Conservation (phyloP, 2,329 filamentous ascomycete genomes). For the Exophiala sp. region DNA sequence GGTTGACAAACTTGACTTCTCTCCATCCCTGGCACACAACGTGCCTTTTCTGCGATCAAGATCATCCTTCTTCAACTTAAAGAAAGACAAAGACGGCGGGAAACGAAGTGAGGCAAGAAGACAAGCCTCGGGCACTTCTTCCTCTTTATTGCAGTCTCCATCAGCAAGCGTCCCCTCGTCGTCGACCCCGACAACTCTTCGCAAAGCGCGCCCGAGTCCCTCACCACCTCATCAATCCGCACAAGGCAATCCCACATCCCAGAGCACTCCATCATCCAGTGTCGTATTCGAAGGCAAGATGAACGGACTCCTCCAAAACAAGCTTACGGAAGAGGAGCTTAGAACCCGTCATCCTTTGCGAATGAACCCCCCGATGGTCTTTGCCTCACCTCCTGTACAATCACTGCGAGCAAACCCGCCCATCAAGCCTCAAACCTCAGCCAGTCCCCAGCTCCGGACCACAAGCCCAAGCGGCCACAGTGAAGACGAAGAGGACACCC, state of each 20-base stretch:
- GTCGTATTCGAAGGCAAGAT: conserved; percentile 17
- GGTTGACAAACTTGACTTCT: conserved; percentile 25
- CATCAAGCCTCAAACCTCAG: background rate
- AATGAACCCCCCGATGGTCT: conserved; percentile 22
- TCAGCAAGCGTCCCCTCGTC: background rate
- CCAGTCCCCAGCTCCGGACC: background rate
- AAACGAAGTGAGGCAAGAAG: background rate
- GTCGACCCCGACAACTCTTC: background rate
- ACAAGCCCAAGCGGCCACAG: background rate
- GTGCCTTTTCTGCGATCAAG: conserved; percentile 13
- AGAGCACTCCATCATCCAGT: conserved; percentile 2
- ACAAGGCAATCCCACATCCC: background rate
- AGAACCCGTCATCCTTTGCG: conserved; percentile 21
- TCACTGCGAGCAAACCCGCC: background rate
- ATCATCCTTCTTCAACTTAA: conserved; percentile 18
- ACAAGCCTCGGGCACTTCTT: conserved; percentile 3
- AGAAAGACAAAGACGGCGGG: conserved; percentile 3
- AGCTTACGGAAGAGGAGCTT: conserved; percentile 8
- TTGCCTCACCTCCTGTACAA: conserved; percentile 14
- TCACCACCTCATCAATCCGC: background rate
- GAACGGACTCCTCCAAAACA: conserved; percentile 18
- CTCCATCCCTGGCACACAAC: conserved; percentile 16
- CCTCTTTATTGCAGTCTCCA: background rate
- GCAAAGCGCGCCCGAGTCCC: background rate
- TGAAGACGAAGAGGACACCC: conserved; percentile 17